phyloP scores from a whole-genome alignment of 1,139 yeast species.

The Kluyveromyces sp. region DNA sequence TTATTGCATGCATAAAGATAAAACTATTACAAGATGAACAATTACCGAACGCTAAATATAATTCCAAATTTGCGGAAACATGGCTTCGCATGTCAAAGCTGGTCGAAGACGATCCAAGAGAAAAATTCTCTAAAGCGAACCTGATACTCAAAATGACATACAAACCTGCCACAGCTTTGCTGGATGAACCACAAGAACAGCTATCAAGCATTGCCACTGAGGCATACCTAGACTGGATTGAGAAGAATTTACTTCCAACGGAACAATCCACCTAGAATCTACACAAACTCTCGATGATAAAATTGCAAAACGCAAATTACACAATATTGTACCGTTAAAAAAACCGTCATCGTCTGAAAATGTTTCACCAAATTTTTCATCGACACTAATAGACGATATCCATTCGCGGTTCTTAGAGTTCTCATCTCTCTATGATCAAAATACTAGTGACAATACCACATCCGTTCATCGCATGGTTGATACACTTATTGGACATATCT shows the following conservation, averaged over 20 bases:
- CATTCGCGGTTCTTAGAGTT: background rate
- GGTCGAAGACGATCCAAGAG: background rate
- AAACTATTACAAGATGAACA: slow-evolving; percentile 9
- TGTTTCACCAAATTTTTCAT: background rate
- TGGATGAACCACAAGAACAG: slow-evolving; percentile 1
- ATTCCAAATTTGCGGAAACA: background rate
- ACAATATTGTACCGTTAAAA: slow-evolving; percentile 21
- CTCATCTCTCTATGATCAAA: background rate
- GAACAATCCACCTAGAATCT: slow-evolving; percentile 8
- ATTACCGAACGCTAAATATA: background rate
- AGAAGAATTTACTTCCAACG: slow-evolving; percentile 15
- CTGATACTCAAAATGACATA: slow-evolving; percentile 1
- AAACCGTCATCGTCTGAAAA: background rate
- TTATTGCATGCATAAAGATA: slow-evolving; percentile 11
- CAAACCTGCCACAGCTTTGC: background rate
- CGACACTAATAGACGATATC: background rate
- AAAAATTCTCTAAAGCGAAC: background rate
- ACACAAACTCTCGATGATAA: slow-evolving; percentile 19
- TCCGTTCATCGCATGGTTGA: background rate
- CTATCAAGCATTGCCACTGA: background rate
- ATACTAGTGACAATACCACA: background rate
- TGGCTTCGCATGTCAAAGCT: slow-evolving; percentile 1
- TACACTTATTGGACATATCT: background rate
- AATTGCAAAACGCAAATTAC: slow-evolving; percentile 25
- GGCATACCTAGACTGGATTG: slow-evolving; percentile 24